Conservation (phyloP, 1,139 yeast species). For the Zygosaccharomyces pseudobailii region DNA sequence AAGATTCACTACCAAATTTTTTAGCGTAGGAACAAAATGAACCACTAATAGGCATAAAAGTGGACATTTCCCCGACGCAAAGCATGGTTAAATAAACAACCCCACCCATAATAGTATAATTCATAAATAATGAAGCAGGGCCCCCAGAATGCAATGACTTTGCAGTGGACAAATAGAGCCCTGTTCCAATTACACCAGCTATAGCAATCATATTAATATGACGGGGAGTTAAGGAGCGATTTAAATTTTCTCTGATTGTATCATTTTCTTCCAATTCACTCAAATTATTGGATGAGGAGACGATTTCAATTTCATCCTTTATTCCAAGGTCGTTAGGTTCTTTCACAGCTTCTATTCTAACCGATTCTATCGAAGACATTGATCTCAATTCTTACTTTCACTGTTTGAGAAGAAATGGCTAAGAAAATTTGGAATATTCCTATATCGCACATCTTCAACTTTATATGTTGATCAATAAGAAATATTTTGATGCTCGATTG, state of each 20-base stretch:
- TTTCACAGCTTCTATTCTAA: background rate
- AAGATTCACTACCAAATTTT: constrained; percentile 56
- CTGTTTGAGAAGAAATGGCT: no score
- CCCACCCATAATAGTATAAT: constrained; percentile 53
- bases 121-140: constrained; percentile 47
- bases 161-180: constrained; percentile 56
- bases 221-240: constrained; percentile 24
- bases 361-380: no score
- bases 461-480: no score
- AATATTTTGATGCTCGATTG: no score
- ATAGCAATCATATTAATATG: constrained; percentile 56
- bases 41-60: constrained; percentile 59
- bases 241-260: constrained; percentile 20
- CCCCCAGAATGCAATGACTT: constrained; percentile 54
- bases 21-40: constrained; percentile 57
- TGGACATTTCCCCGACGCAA: constrained; percentile 61
- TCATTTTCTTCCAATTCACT: constrained; percentile 5
- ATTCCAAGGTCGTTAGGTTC: background rate
- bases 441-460: no score
- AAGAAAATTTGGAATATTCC: no score
- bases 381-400: no score
- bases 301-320: background rate
- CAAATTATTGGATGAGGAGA: background rate
- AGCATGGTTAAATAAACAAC: constrained; percentile 57
- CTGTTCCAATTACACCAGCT: constrained; percentile 63